Evolutionary conservation across 192 early-diverging fungal genomes (phyloP), one percentile per base, ranked within the genome.

Genomic region (Backusella tuberculispora): DNA sequence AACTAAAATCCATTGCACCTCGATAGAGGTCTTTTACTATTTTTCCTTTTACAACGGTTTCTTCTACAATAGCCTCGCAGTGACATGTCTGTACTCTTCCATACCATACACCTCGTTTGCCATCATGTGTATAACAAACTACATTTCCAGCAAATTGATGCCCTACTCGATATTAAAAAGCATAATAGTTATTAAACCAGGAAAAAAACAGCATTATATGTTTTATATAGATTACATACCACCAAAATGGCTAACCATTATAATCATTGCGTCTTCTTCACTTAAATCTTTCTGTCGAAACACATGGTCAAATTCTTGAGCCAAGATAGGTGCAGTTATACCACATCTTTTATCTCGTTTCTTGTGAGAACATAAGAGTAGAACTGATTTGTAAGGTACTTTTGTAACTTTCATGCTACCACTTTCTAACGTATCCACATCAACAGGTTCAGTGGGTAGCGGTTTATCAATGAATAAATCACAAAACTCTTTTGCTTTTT

Each of bases 121-220:
- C 80, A 34, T 83, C 73, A 10, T 77, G n/a, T 37, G 68, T 77
- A 69, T 86, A 84, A 14, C 85, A 82, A 70, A 86, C 80, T 0
- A 86, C 78, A 70, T 86, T 86, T 1, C 85, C 85, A 21, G 85
- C 81, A 78, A 84, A 81, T 68, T 84, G 83, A 69, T 86, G 85
- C 14, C 85, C 81, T 82, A 74, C 1, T 17, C 7, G 29, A 48
- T 19, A 19, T 37, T 38, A 6, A 69, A 21, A n/a, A n/a, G n/a
- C 6, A 19, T 0, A 40, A 64, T 46, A 42, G 47, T 38, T 4
- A 65, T 44, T 26, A 71, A 44, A 46, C 5, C 6, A 38, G 46
- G 6, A 66, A 66, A 66, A 40, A 66, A 40, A 38, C 8, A 44
- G 46, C 15, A 19, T 34, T 7, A n/a, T 50, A 69, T 9, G 14